Base-by-base conservation (phyloP, 345 rosid genomes). In the Populus ilicifolia region DNA sequence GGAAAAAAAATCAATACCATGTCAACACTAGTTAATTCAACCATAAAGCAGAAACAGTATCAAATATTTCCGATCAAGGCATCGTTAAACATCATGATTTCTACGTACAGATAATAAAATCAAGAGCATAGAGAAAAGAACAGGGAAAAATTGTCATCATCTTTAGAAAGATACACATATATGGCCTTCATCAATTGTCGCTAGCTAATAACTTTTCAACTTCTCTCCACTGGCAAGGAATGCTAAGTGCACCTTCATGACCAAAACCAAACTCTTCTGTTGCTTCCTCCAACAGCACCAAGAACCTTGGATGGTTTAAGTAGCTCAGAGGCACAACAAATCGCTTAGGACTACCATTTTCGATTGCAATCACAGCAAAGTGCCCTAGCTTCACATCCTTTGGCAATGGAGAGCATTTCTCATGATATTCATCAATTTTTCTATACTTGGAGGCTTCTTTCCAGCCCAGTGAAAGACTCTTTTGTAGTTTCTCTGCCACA, bases 261-360 rank as follows among this genome's bases (percentile, higher is more conserved):
- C 73, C 44, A 66, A 87, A 85, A 4, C 88, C 89, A 36, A 64
- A 85, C 72, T 87, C 88, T 27, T 87, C 88, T 21, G 82, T 88
- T 16, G 89, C 86, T 27, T 70, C 77, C 77, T 83, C 80, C 61
- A 87, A 67, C n/a, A 85, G 84, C 80, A 71, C 77, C 23, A 67
- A 63, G 36, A 87, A 85, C 62, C 14, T 33, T 23, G 85, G 85
- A 38, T 85, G 85, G 14, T 64, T 41, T 70, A 85, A 69, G 46
- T 21, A 82, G 39, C 75, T 77, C 76, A 80, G 46, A 1, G 85
- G 78, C 23, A 82, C 77, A 25, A 82, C 69, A 35, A 82, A 85
- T 65, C 85, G 77, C 81, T 77, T 77, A 1, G 78, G 74, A 5
- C 71, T 72, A 8, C 80, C 74, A 12, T 80, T 83, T 11, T 61